A percentile compares a stretch with the other conserved stretches of the same genome.
Evolutionary conservation across 306 rosid genomes (phyloP).

Genomic region (Casuarina glauca): DNA sequence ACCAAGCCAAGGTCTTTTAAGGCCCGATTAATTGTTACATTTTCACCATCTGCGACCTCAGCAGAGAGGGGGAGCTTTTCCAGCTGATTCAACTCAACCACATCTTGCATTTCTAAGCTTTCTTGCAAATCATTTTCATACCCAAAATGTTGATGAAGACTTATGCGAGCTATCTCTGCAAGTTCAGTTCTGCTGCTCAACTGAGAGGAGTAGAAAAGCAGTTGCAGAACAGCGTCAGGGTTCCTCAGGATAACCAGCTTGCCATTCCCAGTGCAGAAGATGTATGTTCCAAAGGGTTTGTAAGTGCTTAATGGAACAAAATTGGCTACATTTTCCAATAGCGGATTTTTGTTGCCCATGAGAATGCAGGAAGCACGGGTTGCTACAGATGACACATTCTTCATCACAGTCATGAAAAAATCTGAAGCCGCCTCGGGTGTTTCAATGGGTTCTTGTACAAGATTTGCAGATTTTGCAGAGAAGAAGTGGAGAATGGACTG

Average conservation of each 20-base stretch:
- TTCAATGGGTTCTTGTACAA: background rate
- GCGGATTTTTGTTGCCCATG: slow-evolving; percentile 67
- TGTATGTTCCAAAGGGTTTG: slow-evolving; percentile 74
- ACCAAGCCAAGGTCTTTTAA: slow-evolving; percentile 76
- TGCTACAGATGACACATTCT: slow-evolving; percentile 44
- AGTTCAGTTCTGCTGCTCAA: slow-evolving; percentile 23
- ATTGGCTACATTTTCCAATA: slow-evolving; percentile 48
- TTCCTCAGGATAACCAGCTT: slow-evolving; percentile 46
- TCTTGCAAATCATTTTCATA: slow-evolving; percentile 40
- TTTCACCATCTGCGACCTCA: slow-evolving; percentile 25
- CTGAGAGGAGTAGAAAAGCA: slow-evolving; percentile 55
- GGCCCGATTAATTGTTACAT: slow-evolving; percentile 30
- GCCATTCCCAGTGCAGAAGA: slow-evolving; percentile 52
- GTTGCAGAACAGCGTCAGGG: slow-evolving; percentile 73
- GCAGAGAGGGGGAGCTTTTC: slow-evolving; percentile 43
- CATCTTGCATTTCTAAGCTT: slow-evolving; percentile 38
- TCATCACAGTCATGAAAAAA: slow-evolving; percentile 53
- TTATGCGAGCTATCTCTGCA: slow-evolving; percentile 27
- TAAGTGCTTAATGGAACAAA: slow-evolving; percentile 69
- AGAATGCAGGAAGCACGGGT: slow-evolving; percentile 64
- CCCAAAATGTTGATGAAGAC: slow-evolving; percentile 48
- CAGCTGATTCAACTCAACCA: slow-evolving; percentile 33
- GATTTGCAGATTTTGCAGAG: slow-evolving; percentile 1
- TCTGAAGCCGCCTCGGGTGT: background rate
- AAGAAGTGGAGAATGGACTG: slow-evolving; percentile 35